Evolutionary conservation across 352 stramenopile species (phyloP), one percentile per base, ranked within the genome.

Genomic region (Phytophthora podocarpi): DNA sequence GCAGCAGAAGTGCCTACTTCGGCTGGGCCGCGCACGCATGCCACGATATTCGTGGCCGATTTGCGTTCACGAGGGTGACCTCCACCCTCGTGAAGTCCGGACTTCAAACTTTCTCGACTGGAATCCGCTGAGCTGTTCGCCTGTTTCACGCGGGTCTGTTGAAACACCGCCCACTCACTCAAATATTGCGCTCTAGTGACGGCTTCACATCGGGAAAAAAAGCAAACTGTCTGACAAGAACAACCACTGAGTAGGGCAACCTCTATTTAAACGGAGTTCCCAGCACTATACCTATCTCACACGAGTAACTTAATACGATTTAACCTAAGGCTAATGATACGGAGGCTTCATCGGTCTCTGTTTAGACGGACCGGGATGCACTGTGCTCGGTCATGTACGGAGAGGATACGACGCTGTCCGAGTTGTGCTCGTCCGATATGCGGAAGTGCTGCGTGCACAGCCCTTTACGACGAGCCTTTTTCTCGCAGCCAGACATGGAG

Each of bases 371-470:
- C 39, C 59, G 46, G 34, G 59, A 69, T 46, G 46, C 35, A 18
- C 37, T 57, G 43, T 64, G 64, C 43, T 65, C 58, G 40, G 15
- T 20, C 52, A 60, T 36, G 30, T 54, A 69, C 10, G 58, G 52
- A 53, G 52, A 69, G 18, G 34, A 54, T 6, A 59, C 31, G 13
- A 50, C 58, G 13, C 30, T 47, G 27, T 72, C 64, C 4, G 45
- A 28, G 16, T 27, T 59, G 36, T 70, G 43, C 36, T 82, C 71
- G 47, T 87, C 76, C 12, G 64, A 74, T 1, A 85, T 63, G 42
- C 85, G 85, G 21, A 89, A 93, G 66, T 91, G 82, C 65, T 93
- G 80, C 13, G 85, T 93, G 64, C 85, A 93, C 12, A 93, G 72
- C 9, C 85, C 85, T 68, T 93, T 91, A 24, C 85, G 79, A 20